Conservation (phyloP, 139 green algal genomes). For the Yamagishiella unicocca region DNA sequence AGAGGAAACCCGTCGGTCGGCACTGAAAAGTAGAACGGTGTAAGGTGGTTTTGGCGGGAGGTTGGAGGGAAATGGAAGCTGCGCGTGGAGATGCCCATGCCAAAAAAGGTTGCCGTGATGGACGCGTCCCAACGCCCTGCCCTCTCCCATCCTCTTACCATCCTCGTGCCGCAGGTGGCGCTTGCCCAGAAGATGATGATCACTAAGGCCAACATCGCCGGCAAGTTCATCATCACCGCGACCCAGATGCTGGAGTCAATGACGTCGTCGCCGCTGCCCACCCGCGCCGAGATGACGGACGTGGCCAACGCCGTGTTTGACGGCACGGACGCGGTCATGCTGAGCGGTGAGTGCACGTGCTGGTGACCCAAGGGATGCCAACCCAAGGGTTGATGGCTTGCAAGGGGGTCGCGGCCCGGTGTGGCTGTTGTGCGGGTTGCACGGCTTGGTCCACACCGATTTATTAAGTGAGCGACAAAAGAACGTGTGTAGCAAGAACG, state of each 20-base stretch:
- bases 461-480: too few relatives aligned
- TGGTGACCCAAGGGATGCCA: too few relatives aligned
- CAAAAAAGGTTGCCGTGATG: too few relatives aligned
- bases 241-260: constrained; percentile 84
- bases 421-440: too few relatives aligned
- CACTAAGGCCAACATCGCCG: constrained; percentile 83
- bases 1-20: too few relatives aligned
- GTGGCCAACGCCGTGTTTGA: constrained; percentile 90
- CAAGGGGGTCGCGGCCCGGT: too few relatives aligned
- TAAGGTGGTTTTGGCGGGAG: too few relatives aligned
- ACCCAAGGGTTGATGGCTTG: too few relatives aligned
- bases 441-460: too few relatives aligned
- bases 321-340: constrained; percentile 78
- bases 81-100: too few relatives aligned
- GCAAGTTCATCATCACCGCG: constrained; percentile 78
- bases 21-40: background rate
- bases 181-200: constrained; percentile 88
- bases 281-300: constrained; percentile 86
- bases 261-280: constrained; percentile 65
- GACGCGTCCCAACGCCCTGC: background rate
- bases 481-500: too few relatives aligned
- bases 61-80: too few relatives aligned
- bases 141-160: constrained; percentile 61
- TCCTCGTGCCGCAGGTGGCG: constrained; percentile 63
- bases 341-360: constrained; percentile 59